These are phyloP conservation scores for Aspergillus alliaceus DNA, from an alignment of 2,329 filamentous ascomycete species.

Conservation along the genomic window DNA sequence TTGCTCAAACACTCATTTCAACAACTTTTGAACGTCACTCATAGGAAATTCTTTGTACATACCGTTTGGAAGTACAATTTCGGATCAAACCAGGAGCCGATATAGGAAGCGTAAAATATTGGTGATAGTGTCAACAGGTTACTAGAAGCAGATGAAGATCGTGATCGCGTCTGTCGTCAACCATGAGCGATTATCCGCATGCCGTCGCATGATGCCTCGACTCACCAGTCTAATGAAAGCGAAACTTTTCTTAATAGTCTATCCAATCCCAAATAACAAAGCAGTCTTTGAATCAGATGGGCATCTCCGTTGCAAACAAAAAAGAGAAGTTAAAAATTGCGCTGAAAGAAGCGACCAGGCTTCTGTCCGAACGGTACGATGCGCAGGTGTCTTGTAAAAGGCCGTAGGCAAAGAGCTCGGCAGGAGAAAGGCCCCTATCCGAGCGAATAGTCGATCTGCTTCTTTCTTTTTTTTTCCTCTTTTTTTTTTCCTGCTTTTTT, in stretches of 20 bases:
- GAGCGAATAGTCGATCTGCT: conserved; percentile 4
- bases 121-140: conserved; percentile 12
- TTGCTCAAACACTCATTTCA: background rate
- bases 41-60: conserved; percentile 4
- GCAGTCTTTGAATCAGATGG: conserved; percentile 26
- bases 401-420: conserved; percentile 11
- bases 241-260: conserved; percentile 26
- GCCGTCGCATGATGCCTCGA: conserved; percentile 11
- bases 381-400: conserved; percentile 19
- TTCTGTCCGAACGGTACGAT: conserved; percentile 21
- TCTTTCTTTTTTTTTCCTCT: conserved; percentile 5
- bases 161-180: conserved; percentile 29
- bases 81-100: conserved; percentile 11
- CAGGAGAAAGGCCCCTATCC: background rate
- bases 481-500: conserved; percentile 5
- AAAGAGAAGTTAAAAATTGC: conserved; percentile 5
- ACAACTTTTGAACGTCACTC: background rate
- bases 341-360: conserved; percentile 30
- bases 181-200: conserved; percentile 10
- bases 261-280: conserved; percentile 25
- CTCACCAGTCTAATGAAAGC: conserved; percentile 35
- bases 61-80: conserved; percentile 20
- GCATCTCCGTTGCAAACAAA: conserved; percentile 7
- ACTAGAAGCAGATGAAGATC: conserved; percentile 20
- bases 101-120: conserved; percentile 12